Evolutionary conservation across 1,284 basidiomycete genomes (phyloP).

Genomic region (Rhodotorula sp.): DNA sequence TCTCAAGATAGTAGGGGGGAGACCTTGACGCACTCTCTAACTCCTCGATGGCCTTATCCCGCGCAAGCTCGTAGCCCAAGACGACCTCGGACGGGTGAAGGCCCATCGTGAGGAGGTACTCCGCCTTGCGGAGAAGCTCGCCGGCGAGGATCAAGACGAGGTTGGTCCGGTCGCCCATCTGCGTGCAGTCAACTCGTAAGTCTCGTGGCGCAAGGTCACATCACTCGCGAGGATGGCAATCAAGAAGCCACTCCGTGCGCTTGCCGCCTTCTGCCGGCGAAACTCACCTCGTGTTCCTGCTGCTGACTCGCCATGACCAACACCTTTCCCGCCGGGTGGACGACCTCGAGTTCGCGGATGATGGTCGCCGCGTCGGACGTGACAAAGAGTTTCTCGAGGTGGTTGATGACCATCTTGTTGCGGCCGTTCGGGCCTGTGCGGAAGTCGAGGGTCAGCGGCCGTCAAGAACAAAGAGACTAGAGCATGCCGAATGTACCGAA

Average conservation of each 20-base stretch:
- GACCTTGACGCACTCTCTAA: slow-evolving; percentile 75
- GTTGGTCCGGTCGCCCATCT: slow-evolving; percentile 97
- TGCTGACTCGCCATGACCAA: slow-evolving; percentile 97
- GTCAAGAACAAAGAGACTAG: too few species aligned
- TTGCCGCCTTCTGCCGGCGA: too few species aligned
- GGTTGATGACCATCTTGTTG: slow-evolving; percentile 95
- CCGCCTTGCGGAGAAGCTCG: slow-evolving; percentile 91
- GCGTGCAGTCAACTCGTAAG: background rate
- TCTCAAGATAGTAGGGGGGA: slow-evolving; percentile 3
- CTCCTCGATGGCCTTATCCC: slow-evolving; percentile 77
- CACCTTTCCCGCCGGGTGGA: slow-evolving; percentile 95
- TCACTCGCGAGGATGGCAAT: too few species aligned
- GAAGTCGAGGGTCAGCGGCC: background rate
- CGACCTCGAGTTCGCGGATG: slow-evolving; percentile 95
- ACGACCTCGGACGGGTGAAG: slow-evolving; percentile 87
- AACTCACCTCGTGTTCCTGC: slow-evolving; percentile 82
- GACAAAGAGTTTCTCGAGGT: slow-evolving; percentile 91
- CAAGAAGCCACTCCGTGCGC: too few species aligned
- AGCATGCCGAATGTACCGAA: slow-evolving; percentile 18
- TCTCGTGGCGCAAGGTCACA: background rate
- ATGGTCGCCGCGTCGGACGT: slow-evolving; percentile 99
- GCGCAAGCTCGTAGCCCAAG: slow-evolving; percentile 94
- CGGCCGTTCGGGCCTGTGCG: slow-evolving; percentile 59
- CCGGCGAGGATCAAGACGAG: slow-evolving; percentile 93
- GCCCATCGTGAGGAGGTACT: slow-evolving; percentile 90